Evolutionary conservation across 2,329 filamentous ascomycete genomes (phyloP), one percentile per base, ranked within the genome.

Genomic region (Macrophomina phaseolina): DNA sequence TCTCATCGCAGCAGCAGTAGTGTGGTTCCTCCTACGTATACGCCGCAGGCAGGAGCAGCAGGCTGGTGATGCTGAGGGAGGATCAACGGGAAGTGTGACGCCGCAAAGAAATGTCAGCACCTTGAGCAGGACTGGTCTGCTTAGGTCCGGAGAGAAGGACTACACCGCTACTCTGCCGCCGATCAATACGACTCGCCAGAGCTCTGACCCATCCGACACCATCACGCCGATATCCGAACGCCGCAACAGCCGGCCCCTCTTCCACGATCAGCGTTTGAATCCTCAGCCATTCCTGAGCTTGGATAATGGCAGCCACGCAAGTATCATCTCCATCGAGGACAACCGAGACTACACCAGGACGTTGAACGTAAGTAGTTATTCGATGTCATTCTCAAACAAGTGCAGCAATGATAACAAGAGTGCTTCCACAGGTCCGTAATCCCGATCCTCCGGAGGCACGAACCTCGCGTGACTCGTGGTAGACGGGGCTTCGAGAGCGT

Each of bases 191-290:
- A 53, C 63, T 23, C 72, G 74, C 7, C 71, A 70, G 51, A 75
- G 73, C 48, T 75, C 75, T 6, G 74, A 77, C 30, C 70, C 70
- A 34, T 61, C 65, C 28, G 76, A 78, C 7, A 77, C 77, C 0
- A 73, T 75, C 32, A 79, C 74, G 38, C 78, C 78, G 1, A 70
- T 72, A 1, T 76, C 76, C 9, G 73, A 73, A 7, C 72, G 76
- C 12, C 71, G 82, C 51, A 76, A 77, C 64, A 84, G 81, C 67
- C 76, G 79, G 65, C 81, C 81, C 2, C 71, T 82, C 66, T 76
- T 83, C 38, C 81, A 82, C 68, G 82, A 84, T 66, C 82, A 83
- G 67, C 76, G 82, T 30, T 75, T 84, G 30, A 84, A 84, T 66
- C 82, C 82, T 2, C 78, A 77, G 6, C 80, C 81, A 3, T 75